Conservation (phyloP, 805 yeast species). For the Candida palmyrensis region DNA sequence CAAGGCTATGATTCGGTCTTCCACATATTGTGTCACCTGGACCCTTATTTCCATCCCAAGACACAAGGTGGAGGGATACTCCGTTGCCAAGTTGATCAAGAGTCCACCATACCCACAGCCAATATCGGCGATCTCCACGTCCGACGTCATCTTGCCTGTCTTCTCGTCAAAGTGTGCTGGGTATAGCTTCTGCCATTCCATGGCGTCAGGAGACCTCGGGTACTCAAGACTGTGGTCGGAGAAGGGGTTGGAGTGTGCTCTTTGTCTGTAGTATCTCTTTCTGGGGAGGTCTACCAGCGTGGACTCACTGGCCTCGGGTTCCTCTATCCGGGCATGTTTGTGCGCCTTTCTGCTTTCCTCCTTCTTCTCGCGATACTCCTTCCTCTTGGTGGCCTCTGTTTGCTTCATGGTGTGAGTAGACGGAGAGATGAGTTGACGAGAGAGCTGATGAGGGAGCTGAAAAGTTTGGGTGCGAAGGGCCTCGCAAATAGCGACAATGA, state of each 20-base stretch:
- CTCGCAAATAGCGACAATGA: no score
- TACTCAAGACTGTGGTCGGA: conserved; percentile 91
- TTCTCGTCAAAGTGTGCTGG: conserved; percentile 52
- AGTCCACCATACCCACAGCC: conserved; percentile 99
- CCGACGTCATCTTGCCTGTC: conserved; percentile 37
- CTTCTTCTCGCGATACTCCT: conserved; percentile 44
- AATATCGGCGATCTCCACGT: conserved; percentile 87
- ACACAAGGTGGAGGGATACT: conserved; percentile 66
- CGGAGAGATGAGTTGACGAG: not conserved
- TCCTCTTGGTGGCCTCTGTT: conserved; percentile 40
- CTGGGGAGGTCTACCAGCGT: conserved; percentile 57
- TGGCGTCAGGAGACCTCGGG: conserved; percentile 71
- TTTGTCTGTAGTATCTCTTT: conserved; percentile 85
- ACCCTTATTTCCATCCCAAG: conserved; percentile 97
- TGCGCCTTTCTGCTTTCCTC: conserved; percentile 39
- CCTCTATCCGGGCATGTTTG: conserved; percentile 44
- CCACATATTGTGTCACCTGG: conserved; percentile 95
- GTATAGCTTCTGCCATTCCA: conserved; percentile 83
- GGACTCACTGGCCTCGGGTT: conserved; percentile 12
- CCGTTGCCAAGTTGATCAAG: conserved; percentile 71
- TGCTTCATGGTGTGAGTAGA: no score
- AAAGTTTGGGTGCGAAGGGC: no score
- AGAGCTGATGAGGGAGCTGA: not conserved
- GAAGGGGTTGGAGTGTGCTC: conserved; percentile 97
- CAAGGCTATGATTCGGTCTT: conserved; percentile 88